Base-by-base conservation (phyloP, 1,284 basidiomycete genomes). In the Fistulinella cinereoalba region DNA sequence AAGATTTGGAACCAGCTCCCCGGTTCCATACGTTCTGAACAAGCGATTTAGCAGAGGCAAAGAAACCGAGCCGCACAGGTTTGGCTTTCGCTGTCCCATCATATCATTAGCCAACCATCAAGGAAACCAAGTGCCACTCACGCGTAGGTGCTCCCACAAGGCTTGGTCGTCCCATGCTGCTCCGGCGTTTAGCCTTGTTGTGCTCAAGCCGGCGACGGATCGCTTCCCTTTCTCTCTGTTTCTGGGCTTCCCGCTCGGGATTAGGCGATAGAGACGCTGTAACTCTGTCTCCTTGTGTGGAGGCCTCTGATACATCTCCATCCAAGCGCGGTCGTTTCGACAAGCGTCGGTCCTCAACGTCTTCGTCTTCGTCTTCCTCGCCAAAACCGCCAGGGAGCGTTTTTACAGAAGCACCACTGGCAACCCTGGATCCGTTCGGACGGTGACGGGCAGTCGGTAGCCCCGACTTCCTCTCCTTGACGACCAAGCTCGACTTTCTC, bases 121-220 rank as follows among this genome's bases (percentile, higher is more conserved):
- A 36, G 13, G 41, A 49, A 37, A 23, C 22, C 37, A 45, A 37
- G 34, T 43, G 40, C 44, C 41, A 58, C 70, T 62, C 56, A 78
- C 75, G 52, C 19, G 71, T 41, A 53, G 71, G 58, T 18, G 64
- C 68, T 41, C 62, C 52, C 28, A 70, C 52, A 34, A 74, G 61
- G 56, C 76, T 78, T 37, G 69, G 67, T 49, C 75, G 58, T 5
- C 73, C 78, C 48, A 71, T 75, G 56, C 83, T 85, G 54, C 86
- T 88, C 56, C 83, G 71, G 52, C 87, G 70, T 57, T 76, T 73
- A 18, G 81, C 80, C 51, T 78, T 80, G 56, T 74, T 83, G 12
- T 73, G 65, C 45, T 86, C 83, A 5, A 88, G 66, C 63, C 77
- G 80, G 50, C 77, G 75, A 49, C 76, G 74, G 31, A 83, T 74